Percentiles rank a stretch among this genome's conserved stretches.
phyloP scores from a whole-genome alignment of 352 stramenopile genomes.

The Plasmopara muralis region DNA sequence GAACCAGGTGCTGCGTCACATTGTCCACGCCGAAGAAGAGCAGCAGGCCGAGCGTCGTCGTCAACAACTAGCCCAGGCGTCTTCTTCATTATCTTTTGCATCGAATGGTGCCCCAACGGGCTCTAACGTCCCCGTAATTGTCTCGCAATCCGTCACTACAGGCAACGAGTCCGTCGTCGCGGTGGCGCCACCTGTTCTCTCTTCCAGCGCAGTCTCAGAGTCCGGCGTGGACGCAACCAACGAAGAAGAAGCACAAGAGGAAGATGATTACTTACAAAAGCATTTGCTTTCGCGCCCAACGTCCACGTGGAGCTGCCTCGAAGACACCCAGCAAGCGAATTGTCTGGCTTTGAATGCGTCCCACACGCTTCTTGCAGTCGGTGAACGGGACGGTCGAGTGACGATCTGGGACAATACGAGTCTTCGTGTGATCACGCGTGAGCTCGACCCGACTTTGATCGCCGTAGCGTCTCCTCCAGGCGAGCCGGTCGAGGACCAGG shows the following conservation, averaged over 20 bases:
- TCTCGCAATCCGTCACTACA: conserved; percentile 3
- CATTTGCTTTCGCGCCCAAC: conserved; percentile 47
- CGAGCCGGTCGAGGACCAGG: conserved; percentile 1
- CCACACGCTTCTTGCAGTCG: conserved; percentile 62
- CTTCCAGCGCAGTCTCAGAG: not conserved
- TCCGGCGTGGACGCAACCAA: not conserved
- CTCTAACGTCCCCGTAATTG: conserved; percentile 2
- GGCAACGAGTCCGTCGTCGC: not conserved
- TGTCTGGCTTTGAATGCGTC: conserved; percentile 60
- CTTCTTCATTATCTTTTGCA: conserved; percentile 4
- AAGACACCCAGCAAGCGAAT: conserved; percentile 71
- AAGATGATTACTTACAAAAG: conserved; percentile 51
- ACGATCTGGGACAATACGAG: conserved; percentile 81
- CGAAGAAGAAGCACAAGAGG: conserved; percentile 30
- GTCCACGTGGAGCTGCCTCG: conserved; percentile 51
- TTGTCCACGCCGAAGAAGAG: conserved; percentile 27
- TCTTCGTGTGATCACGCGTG: conserved; percentile 68
- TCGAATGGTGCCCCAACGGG: conserved; percentile 2
- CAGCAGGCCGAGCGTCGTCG: conserved; percentile 22
- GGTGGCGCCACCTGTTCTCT: not conserved
- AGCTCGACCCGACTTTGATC: conserved; percentile 68
- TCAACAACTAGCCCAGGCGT: conserved; percentile 18
- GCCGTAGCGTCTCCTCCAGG: conserved; percentile 11
- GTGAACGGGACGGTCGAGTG: conserved; percentile 72
- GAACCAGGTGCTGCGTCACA: conserved; percentile 27